These are phyloP conservation scores for Acarospora socialis DNA, from an alignment of 2,329 filamentous ascomycete species.

Conservation along the genomic window DNA sequence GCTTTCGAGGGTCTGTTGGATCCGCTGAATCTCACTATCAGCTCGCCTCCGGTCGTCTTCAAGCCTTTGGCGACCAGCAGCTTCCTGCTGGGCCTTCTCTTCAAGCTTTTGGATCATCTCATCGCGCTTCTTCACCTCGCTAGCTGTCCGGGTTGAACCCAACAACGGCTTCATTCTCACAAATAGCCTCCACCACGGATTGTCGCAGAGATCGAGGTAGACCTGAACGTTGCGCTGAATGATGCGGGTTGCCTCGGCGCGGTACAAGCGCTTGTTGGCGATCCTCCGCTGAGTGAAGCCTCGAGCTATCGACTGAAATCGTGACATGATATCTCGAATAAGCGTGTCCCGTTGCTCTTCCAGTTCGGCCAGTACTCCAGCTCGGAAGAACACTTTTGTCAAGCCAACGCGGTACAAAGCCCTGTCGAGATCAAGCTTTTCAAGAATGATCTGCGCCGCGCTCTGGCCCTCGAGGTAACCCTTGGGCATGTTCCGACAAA, in stretches of 20 bases:
- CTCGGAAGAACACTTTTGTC: constrained; percentile 96
- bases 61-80: constrained; percentile 58
- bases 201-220: constrained; percentile 77
- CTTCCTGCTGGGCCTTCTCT: constrained; percentile 65
- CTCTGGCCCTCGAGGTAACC: constrained; percentile 84
- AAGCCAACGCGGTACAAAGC: constrained; percentile 83
- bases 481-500: constrained; percentile 77
- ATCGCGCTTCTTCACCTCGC: constrained; percentile 88
- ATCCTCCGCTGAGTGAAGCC: constrained; percentile 80
- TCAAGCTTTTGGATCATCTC: constrained; percentile 83
- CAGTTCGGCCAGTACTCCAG: constrained; percentile 86
- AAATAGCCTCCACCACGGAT: constrained; percentile 95
- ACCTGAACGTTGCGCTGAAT: constrained; percentile 90
- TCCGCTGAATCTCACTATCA: constrained; percentile 71
- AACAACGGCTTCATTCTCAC: constrained; percentile 90
- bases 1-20: constrained; percentile 89
- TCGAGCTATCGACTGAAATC: constrained; percentile 82
- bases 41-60: constrained; percentile 85
- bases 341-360: constrained; percentile 90
- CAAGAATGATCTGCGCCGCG: constrained; percentile 72
- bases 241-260: constrained; percentile 84
- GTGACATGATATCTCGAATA: constrained; percentile 84
- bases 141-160: constrained; percentile 78
- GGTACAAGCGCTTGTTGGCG: constrained; percentile 84
- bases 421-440: constrained; percentile 72